These are phyloP conservation scores for Nicotiana knightiana DNA, from an alignment of 257 asterid genomes.

Conservation along the genomic window DNA sequence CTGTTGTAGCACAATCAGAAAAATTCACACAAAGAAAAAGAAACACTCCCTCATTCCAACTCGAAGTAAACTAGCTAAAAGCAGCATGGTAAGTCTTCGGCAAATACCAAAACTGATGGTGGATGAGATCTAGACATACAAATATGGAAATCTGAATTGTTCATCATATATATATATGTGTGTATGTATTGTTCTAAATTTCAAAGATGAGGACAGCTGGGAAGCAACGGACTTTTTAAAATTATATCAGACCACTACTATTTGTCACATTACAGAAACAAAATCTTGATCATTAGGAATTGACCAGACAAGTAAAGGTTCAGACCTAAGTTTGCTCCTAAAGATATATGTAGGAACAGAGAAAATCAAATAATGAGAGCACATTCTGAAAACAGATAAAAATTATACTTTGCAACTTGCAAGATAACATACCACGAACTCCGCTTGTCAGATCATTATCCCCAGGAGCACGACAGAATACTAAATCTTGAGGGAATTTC, in stretches of 20 bases:
- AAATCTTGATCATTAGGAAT: not conserved
- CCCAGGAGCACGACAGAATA: conserved; percentile 75
- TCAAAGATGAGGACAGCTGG: not conserved
- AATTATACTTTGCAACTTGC: not conserved
- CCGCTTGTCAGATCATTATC: conserved; percentile 49
- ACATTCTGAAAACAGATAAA: not conserved
- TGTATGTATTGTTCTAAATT: not conserved
- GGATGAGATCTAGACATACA: not conserved
- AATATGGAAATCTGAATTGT: not conserved
- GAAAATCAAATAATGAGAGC: not conserved
- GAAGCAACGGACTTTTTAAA: not conserved
- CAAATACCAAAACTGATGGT: not conserved
- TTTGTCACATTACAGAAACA: not conserved
- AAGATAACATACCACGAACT: conserved; percentile 47
- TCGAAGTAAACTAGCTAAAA: not conserved
- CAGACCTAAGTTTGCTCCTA: not conserved
- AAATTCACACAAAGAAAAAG: not conserved
- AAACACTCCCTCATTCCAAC: not conserved
- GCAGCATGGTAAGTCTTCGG: not conserved
- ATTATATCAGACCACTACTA: not conserved
- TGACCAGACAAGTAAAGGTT: not conserved
- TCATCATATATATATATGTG: not conserved
- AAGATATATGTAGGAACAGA: not conserved
- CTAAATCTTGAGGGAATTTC: conserved; percentile 73
- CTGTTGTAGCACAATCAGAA: not conserved